Evolutionary conservation across 2,329 filamentous ascomycete species (phyloP), one percentile per base, ranked within the genome.

Genomic region (Pseudogymnoascus destructans): DNA sequence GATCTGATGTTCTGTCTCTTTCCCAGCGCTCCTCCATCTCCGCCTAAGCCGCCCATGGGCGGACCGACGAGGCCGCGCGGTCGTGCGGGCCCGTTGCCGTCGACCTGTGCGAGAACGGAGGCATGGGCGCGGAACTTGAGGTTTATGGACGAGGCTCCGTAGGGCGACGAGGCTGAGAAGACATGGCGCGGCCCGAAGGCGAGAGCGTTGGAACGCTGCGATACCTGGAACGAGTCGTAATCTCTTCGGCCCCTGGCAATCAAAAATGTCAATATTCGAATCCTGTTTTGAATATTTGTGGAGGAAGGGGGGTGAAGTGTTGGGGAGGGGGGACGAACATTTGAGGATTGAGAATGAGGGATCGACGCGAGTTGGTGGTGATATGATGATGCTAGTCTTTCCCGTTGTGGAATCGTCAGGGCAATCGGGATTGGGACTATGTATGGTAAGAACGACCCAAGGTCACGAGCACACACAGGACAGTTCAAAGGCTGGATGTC

Each of bases 191-290:
- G 60, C 55, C 61, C 59, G 57, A 61, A 61, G 23, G 59, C 59
- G 36, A 63, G 60, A 33, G 59, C 60, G 58, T 64, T 64, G 33
- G 61, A 60, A 23, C 60, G 59, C 17, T 63, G 61, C 17, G 61
- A 60, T 32, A 63, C 21, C 17, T 57, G 54, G 25, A 61, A 55
- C 17, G 59, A 57, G 19, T 61, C 61, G 8, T 54, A 49, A 30
- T 61, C 61, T 57, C 59, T 61, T 27, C 60, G 52, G 52, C 27
- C 32, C 52, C 52, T 55, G 52, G n/a, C 7, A 55, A 36, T 19
- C 52, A 55, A 27, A 27, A 27, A 27, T 49, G 42, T 49, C 27
- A 49, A 49, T 49, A 46, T 23, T n/a, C 6, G 38, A n/a, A n/a
- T 23, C 11, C 8, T 46, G 11, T 46, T 13, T 23, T 11, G 13